Evolutionary conservation across 768 basidiomycete species (phyloP), one percentile per base, ranked within the genome.

Genomic region (Leccinum sublutescens): DNA sequence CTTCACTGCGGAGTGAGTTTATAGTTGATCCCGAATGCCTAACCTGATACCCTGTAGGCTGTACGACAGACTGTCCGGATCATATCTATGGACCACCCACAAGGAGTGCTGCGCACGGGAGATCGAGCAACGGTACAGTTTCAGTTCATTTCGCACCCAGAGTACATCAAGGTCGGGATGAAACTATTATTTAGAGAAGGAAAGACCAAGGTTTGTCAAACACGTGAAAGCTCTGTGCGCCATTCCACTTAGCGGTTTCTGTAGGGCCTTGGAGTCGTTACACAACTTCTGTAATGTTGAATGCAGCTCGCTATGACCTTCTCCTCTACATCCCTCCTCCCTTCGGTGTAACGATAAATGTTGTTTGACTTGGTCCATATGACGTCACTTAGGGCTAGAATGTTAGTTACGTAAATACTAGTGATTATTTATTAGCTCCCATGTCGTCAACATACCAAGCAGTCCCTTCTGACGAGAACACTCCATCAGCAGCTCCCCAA

Each of bases 91-190:
- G 95, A 98, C 68, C 88, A 94, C 63, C 91, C 93, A 7, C 88
- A 91, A 68, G 89, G 89, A 12, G 79, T 96, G 38, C 78, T 99
- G 29, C 87, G 96, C 19, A 99, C 96, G 0, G 97, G 97, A 4
- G 97, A 99, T 69, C 84, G 95, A 33, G 93, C 94, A 3, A 94
- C 88, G 3, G 93, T 98, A n/a, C 83, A 84, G 34, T 98, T 98
- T 66, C 93, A 98, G 76, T 96, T 98, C 68, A 91, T 96, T 56
- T 88, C 91, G 14, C 88, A 90, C 55, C 89, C 93, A 0, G 96
- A 97, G 78, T 95, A 87, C 70, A 79, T 98, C 62, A 95, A 95
- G 71, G 88, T 88, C 64, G 95, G 95, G 27, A 93, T 92, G 88
- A 93, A 95, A 75, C 79, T 96, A 23, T 75, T 99, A 12, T 95